Evolutionary conservation across 805 yeast genomes (phyloP).

Genomic region (Saccharomycopsis lassenensis): DNA sequence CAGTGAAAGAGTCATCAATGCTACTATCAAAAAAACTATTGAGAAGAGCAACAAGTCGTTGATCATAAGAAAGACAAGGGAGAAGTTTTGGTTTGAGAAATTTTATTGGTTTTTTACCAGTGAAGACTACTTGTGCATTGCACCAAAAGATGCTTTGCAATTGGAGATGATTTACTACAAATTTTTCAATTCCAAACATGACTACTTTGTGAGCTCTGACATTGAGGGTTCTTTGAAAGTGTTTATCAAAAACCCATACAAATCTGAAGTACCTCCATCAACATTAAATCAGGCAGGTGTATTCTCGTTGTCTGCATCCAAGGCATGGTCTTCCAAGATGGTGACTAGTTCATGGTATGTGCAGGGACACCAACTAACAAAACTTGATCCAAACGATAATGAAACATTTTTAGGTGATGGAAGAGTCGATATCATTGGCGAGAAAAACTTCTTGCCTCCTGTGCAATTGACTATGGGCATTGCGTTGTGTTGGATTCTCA

Average conservation of each 20-base stretch:
- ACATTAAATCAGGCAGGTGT: slow-evolving; percentile 86
- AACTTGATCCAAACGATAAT: slow-evolving; percentile 52
- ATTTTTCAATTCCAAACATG: slow-evolving; percentile 59
- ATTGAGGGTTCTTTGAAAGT: slow-evolving; percentile 65
- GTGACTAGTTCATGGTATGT: slow-evolving; percentile 81
- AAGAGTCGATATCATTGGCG: slow-evolving; percentile 42
- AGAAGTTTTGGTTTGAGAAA: slow-evolving; percentile 87
- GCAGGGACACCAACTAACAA: slow-evolving; percentile 56
- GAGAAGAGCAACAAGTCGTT: slow-evolving; percentile 44
- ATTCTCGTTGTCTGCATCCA: slow-evolving; percentile 67
- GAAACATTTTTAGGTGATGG: slow-evolving; percentile 47
- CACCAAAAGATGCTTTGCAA: slow-evolving; percentile 77
- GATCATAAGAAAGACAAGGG: slow-evolving; percentile 46
- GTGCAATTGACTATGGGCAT: slow-evolving; percentile 90
- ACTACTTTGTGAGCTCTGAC: slow-evolving; percentile 64
- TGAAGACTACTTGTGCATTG: slow-evolving; percentile 78
- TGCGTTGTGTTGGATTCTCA: slow-evolving; percentile 66
- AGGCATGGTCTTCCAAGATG: slow-evolving; percentile 83
- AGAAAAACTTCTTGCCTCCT: slow-evolving; percentile 50
- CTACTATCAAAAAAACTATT: slow-evolving; percentile 55
- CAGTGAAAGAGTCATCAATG: slow-evolving; percentile 67
- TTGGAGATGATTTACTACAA: slow-evolving; percentile 70
- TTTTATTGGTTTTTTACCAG: slow-evolving; percentile 89
- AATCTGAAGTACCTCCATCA: slow-evolving; percentile 68
- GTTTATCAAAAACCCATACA: slow-evolving; percentile 68